Evolutionary conservation across 2,329 filamentous ascomycete species (phyloP), one percentile per base, ranked within the genome.

Genomic region (Diplodia intermedia): DNA sequence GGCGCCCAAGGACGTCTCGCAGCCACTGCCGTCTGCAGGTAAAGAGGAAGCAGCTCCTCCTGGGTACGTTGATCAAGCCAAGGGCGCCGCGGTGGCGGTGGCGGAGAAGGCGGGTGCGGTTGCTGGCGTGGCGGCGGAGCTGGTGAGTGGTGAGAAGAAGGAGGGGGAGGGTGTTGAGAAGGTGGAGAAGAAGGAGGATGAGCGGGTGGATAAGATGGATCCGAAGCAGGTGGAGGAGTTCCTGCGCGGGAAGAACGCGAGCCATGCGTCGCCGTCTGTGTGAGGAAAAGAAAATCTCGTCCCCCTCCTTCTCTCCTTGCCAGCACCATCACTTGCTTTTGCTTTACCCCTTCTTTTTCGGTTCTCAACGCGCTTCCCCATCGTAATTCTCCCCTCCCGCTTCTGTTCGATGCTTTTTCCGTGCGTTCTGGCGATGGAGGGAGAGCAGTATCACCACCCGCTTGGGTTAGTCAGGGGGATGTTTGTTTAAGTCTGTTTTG

Each of bases 1-100:
- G 71, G 82, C 82, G 60, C 80, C 81, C 9, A 85, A 85, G 72
- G 81, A 83, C 60, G 79, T 80, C 40, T 52, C 43, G 43, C 57
- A 62, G 26, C 57, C 57, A 11, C 38, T 61, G 15, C 57, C 40
- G 1, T 76, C 79, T 0, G 72, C 3, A 73, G 75, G 62, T 71
- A 54, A 26, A 9, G 73, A 74, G 11, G 73, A 77, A 61, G 75
- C 80, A 47, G 26, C 26, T 26, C 26, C 26, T 26, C 71, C 72
- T 1, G 69, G 77, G 1, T 77, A 80, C 56, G 68, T 83, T 20
- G 81, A 80, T 31, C 80, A 83, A 70, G 83, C 82, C 23, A 81
- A 83, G 72, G 70, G 74, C 18, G 67, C 71, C 9, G 76, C 76
- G 1, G 71, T 70, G 7, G 76, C 76, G 2, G 73, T 71, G 1